Evolutionary conservation across 208 protist species (phyloP).

Genomic region (Sergeia podlipaevii): DNA sequence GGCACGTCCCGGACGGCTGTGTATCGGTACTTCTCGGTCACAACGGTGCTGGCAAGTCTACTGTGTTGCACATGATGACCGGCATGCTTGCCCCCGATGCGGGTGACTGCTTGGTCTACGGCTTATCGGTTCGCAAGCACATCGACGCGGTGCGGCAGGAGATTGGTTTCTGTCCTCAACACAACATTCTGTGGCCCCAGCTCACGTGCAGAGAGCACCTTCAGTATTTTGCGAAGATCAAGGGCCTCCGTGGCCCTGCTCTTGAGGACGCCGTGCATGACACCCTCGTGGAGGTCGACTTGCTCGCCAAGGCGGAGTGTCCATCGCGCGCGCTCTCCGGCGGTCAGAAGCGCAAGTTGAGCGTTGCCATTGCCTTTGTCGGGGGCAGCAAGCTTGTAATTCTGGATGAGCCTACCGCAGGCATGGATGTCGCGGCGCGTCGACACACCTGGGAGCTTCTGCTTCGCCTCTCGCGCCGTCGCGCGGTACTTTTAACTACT

Average conservation of each 20-base stretch:
- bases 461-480: constrained; percentile 8
- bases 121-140: constrained; percentile 34
- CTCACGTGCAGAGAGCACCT: constrained; percentile 85
- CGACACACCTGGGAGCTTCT: constrained; percentile 52
- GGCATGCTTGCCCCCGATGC: constrained; percentile 33
- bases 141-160: constrained; percentile 32
- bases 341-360: constrained; percentile 61
- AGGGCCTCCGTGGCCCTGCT: constrained; percentile 40
- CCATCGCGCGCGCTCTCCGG: constrained; percentile 23
- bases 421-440: constrained; percentile 56
- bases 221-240: constrained; percentile 69
- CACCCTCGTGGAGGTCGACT: constrained; percentile 27
- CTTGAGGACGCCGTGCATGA: constrained; percentile 12
- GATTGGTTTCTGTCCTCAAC: constrained; percentile 91
- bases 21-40: constrained; percentile 48
- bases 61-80: constrained; percentile 49
- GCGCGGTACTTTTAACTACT: constrained; percentile 35
- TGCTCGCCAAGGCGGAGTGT: constrained; percentile 27
- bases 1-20: constrained; percentile 24
- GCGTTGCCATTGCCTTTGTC: constrained; percentile 60
- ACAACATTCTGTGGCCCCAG: constrained; percentile 87
- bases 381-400: constrained; percentile 48
- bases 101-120: constrained; percentile 44
- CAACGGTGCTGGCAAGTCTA: constrained; percentile 63
- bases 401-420: constrained; percentile 70